A percentile compares a stretch with the other conserved stretches of the same genome.
phyloP scores from a whole-genome alignment of 768 basidiomycete genomes.

The Lactarius hengduanensis region DNA sequence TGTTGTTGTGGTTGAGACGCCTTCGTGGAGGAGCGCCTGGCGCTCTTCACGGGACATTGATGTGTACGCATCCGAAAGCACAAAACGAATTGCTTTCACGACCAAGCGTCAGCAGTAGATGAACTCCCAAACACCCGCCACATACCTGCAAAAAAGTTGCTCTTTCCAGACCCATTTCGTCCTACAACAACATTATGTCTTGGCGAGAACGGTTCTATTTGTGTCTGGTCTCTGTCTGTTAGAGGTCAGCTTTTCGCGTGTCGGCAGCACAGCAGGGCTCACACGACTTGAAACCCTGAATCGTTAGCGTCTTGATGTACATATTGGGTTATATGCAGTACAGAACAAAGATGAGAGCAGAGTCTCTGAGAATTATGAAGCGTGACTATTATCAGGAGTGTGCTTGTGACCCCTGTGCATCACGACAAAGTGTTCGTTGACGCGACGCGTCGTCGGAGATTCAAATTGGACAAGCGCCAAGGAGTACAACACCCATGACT shows the following conservation, averaged over 20 bases:
- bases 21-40: slow-evolving; percentile 91
- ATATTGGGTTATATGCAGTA: slow-evolving; percentile 37
- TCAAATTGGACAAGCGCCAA: not conserved
- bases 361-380: not conserved
- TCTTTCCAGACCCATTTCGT: slow-evolving; percentile 96
- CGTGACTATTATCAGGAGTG: not conserved
- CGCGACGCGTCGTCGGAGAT: slow-evolving; percentile 24
- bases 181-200: slow-evolving; percentile 97
- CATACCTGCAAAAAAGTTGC: slow-evolving; percentile 95
- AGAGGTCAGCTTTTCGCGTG: slow-evolving; percentile 4
- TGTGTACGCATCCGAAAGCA: slow-evolving; percentile 95
- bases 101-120: not conserved
- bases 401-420: not conserved
- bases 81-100: slow-evolving; percentile 85
- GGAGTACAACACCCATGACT: no score
- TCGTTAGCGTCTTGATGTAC: slow-evolving; percentile 87
- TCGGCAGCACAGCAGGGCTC: slow-evolving; percentile 32
- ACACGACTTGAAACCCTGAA: slow-evolving; percentile 99
- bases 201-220: slow-evolving; percentile 93
- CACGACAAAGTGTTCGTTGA: not conserved
- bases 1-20: slow-evolving; percentile 82
- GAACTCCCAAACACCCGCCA: slow-evolving; percentile 8
- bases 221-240: slow-evolving; percentile 80
- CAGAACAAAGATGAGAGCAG: not conserved
- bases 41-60: slow-evolving; percentile 94